A percentile compares a stretch with the other conserved stretches of the same genome.
These are phyloP conservation scores for Leccinum fallax DNA, from an alignment of 1,284 basidiomycete species.

Conservation along the genomic window DNA sequence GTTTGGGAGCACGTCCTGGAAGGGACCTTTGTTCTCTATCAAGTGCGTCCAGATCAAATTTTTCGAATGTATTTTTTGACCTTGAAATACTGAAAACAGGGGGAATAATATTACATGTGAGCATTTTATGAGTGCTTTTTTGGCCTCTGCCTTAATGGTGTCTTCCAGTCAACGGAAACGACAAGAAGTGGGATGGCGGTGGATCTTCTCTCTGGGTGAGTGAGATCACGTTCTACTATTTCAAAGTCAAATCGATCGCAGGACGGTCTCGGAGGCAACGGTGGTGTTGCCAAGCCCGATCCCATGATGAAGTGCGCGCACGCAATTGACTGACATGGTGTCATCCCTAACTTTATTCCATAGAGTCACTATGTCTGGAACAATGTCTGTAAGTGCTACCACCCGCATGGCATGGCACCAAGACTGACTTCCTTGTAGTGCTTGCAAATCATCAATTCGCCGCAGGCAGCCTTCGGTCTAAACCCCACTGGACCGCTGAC, in stretches of 20 bases:
- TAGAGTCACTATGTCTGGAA: constrained; percentile 31
- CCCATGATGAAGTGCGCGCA: constrained; percentile 51
- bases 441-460: constrained; percentile 50
- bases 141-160: not conserved
- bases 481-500: constrained; percentile 34
- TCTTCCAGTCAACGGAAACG: constrained; percentile 48
- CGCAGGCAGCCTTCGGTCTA: constrained; percentile 42
- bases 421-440: constrained; percentile 24
- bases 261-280: constrained; percentile 47
- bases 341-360: not conserved
- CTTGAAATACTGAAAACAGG: constrained; percentile 23
- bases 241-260: constrained; percentile 16
- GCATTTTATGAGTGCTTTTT: constrained; percentile 8
- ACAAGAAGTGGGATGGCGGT: constrained; percentile 48
- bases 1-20: constrained; percentile 45
- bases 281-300: constrained; percentile 43
- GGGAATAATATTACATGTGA: constrained; percentile 43
- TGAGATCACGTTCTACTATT: not conserved
- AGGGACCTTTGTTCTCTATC: constrained; percentile 43
- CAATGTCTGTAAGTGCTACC: constrained; percentile 18
- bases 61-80: not conserved
- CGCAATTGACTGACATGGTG: not conserved
- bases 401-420: not conserved
- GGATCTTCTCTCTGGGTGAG: constrained; percentile 46
- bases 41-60: constrained; percentile 18